Base-by-base conservation (phyloP, 441 rosid species). In the Populus hybrid region DNA sequence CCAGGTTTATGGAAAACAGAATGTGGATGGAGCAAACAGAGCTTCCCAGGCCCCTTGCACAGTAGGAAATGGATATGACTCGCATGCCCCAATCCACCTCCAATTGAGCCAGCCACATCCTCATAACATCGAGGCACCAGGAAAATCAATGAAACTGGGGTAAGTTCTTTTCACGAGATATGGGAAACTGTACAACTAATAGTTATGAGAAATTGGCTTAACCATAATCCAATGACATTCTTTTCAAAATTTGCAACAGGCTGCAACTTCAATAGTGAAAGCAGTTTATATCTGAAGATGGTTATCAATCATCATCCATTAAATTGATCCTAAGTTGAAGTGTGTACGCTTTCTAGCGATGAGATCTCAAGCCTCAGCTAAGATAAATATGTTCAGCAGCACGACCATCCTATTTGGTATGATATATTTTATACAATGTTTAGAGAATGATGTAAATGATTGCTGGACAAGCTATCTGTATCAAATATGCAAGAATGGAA, bases 41-140 rank as follows among this genome's bases (percentile, higher is more conserved):
- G 81, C 83, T 73, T 78, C 78, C 77, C 64, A 73, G 56, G 78
- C 82, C 71, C 75, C 81, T 42, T 77, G 64, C 76, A 77, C 81
- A 64, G 63, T 77, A 81, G 79, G 78, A 82, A 85, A 74, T 59
- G 88, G 77, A 71, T 80, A 85, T 63, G 88, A 83, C 71, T 69
- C 82, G 75, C 86, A 79, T 59, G 86, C 79, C 73, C 84, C 89
- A 33, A 75, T 83, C 11, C 83, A 72, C 75, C 93, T 92, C 87
- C 90, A 91, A 80, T 83, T 90, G 74, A 87, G 88, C 85, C 91
- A 89, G 79, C 90, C 95, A 79, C 89, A 81, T 53, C 86, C 88
- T 66, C 85, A 59, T n/a, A 87, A 65, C 78, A 88, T 79, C 61
- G 85, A 86, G 38, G 69, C 81, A 74, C 64, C 80, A 45, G 70